Evolutionary conservation across 257 asterid species (phyloP), one percentile per base, ranked within the genome.

Genomic region (Salvia hispanica): DNA sequence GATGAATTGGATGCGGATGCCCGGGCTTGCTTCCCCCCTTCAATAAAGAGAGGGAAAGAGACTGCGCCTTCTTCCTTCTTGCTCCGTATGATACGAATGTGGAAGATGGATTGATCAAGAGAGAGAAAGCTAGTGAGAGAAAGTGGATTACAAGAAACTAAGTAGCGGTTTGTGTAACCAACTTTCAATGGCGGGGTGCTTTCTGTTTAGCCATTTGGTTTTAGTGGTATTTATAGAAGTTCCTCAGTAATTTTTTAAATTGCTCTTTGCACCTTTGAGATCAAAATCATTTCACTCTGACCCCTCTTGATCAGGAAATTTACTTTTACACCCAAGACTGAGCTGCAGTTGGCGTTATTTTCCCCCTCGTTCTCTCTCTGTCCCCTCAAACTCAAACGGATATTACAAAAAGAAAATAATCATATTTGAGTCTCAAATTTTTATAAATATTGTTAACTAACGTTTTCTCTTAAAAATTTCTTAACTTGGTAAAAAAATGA

Each of bases 71-170:
- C 70, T 69, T 47, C 21, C 69, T 43, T n/a, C 34, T 25, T 25
- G 31, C 31, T 25, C 2, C 31, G 31, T 2, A 25, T 25, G 31
- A 25, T 25, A 25, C 2, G 1, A 25, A 25, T 25, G 3, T 53
- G 75, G 10, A 66, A 57, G 65, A 74, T 73, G 81, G 77, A 78
- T 71, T 65, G 88, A 74, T 74, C 78, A 50, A 72, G 78, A 72
- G 79, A 60, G 73, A 58, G 63, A 65, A 52, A 52, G 67, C 5
- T 47, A 51, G 61, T 40, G 62, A 66, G 58, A 57, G 67, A 64
- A 40, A 73, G 83, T 56, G 65, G 21, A 43, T 21, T 59, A 48
- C 37, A 71, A 25, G 52, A 67, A 74, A 16, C 21, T 65, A 25
- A 58, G 71, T 13, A 72, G 60, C 62, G 74, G 74, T 70, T 70